These are phyloP conservation scores for Tillandsia fasciculata DNA, from an alignment of 176 grass and related monocot genomes.

Conservation along the genomic window DNA sequence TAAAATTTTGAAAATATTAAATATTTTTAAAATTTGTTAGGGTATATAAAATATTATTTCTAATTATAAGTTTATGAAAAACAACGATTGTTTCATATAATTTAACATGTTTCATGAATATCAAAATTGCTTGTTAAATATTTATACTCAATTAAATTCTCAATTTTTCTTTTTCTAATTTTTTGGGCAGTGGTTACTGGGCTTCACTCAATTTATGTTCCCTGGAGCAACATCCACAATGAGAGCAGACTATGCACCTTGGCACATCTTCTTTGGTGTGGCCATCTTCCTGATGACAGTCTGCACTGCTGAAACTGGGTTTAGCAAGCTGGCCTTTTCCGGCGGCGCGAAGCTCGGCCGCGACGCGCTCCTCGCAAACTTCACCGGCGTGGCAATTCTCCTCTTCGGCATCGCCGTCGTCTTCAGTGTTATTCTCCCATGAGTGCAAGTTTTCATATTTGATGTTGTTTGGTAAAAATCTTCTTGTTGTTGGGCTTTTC, in stretches of 20 bases:
- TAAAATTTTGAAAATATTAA: not conserved
- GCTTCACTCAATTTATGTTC: slow-evolving; percentile 41
- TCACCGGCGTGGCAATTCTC: slow-evolving; percentile 27
- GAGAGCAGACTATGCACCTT: slow-evolving; percentile 43
- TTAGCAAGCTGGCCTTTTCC: slow-evolving; percentile 9
- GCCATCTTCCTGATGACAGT: slow-evolving; percentile 45
- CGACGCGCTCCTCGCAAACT: slow-evolving; percentile 30
- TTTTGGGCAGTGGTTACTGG: slow-evolving; percentile 28
- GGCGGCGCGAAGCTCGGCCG: not conserved
- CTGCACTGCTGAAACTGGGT: slow-evolving; percentile 29
- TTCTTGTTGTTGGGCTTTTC: no score
- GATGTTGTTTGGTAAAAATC: no score
- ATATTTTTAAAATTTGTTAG: not conserved
- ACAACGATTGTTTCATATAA: no score
- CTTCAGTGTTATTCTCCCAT: slow-evolving; percentile 27
- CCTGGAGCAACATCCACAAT: slow-evolving; percentile 27
- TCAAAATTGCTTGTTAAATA: not conserved
- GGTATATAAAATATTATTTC: not conserved
- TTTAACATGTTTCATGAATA: no score
- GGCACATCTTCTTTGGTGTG: slow-evolving; percentile 47
- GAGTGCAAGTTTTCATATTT: no score
- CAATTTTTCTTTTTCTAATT: not conserved
- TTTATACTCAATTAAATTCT: not conserved
- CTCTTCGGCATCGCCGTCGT: slow-evolving; percentile 25
- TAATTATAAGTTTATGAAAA: no score